Conservation (phyloP, 768 basidiomycete genomes). For the Pleurotus sapidus region DNA sequence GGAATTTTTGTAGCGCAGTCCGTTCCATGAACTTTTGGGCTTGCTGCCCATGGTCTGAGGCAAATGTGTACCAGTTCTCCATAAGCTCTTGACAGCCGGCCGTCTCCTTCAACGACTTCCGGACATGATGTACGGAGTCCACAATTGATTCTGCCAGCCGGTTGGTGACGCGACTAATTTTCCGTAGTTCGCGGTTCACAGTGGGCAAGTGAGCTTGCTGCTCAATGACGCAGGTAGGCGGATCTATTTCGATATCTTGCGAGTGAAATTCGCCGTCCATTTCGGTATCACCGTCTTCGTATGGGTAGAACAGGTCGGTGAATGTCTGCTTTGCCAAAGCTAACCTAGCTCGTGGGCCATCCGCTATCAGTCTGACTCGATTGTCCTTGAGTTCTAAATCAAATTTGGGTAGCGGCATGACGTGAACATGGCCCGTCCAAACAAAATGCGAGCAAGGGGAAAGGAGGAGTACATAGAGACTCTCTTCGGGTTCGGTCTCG, state of each 20-base stretch:
- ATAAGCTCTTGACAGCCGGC: conserved; percentile 76
- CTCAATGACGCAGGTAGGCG: conserved; percentile 59
- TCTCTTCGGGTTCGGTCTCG: conserved; percentile 48
- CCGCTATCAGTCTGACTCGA: conserved; percentile 88
- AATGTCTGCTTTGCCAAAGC: conserved; percentile 77
- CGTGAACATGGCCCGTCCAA: conserved; percentile 88
- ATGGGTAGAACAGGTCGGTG: conserved; percentile 54
- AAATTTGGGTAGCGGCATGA: conserved; percentile 70
- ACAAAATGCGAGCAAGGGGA: conserved; percentile 85
- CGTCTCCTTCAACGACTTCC: conserved; percentile 52
- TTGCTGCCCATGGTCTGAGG: conserved; percentile 93
- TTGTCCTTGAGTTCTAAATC: conserved; percentile 85
- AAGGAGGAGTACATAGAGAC: conserved; percentile 79
- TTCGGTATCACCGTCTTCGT: conserved; percentile 41
- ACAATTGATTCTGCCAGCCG: conserved; percentile 91
- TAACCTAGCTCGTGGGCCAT: conserved; percentile 80
- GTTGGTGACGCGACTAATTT: conserved; percentile 87
- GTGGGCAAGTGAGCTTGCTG: conserved; percentile 88
- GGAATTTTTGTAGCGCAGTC: conserved; percentile 67
- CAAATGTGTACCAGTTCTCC: conserved; percentile 94
- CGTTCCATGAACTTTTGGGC: conserved; percentile 88
- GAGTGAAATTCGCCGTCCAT: conserved; percentile 33
- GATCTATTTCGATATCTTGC: conserved; percentile 29
- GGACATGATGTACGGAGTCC: conserved; percentile 86
- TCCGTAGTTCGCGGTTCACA: conserved; percentile 87